phyloP scores from a whole-genome alignment of 2,329 filamentous ascomycete species.

The Sclerotinia subarctica region DNA sequence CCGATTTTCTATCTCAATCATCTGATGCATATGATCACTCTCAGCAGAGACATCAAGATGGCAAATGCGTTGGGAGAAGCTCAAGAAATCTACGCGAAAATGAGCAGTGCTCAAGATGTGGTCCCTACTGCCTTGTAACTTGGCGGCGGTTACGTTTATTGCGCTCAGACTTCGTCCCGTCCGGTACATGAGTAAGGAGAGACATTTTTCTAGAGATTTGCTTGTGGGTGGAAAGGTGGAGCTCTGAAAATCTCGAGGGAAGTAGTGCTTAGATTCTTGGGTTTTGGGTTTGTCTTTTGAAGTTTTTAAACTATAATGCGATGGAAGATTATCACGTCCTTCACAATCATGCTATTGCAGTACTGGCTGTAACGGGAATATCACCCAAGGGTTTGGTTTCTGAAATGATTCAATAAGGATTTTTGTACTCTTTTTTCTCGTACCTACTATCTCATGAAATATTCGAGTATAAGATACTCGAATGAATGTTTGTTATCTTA shows the following conservation, averaged over 20 bases:
- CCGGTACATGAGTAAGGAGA: not conserved
- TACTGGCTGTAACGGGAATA: not conserved
- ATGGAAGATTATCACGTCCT: no score
- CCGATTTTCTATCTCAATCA: not conserved
- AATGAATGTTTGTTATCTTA: not conserved
- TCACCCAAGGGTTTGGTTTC: not conserved
- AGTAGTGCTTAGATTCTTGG: not conserved
- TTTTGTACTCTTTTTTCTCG: not conserved
- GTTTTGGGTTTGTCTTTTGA: no score
- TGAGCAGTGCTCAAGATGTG: constrained; percentile 14
- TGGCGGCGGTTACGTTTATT: constrained; percentile 3
- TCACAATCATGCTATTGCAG: no score
- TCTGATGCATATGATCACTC: no score
- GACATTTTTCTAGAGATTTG: not conserved
- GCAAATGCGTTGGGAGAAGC: not conserved
- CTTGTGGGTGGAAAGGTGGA: no score
- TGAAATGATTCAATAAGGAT: not conserved
- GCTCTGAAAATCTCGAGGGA: not conserved
- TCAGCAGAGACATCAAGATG: not conserved
- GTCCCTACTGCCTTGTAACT: not conserved
- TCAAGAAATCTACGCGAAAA: not conserved
- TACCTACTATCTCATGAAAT: no score
- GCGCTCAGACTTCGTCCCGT: not conserved
- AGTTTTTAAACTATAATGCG: no score
- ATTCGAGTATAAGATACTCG: not conserved